Conservation (phyloP, 169 alveolate species). For the Miamiensis avidus region DNA sequence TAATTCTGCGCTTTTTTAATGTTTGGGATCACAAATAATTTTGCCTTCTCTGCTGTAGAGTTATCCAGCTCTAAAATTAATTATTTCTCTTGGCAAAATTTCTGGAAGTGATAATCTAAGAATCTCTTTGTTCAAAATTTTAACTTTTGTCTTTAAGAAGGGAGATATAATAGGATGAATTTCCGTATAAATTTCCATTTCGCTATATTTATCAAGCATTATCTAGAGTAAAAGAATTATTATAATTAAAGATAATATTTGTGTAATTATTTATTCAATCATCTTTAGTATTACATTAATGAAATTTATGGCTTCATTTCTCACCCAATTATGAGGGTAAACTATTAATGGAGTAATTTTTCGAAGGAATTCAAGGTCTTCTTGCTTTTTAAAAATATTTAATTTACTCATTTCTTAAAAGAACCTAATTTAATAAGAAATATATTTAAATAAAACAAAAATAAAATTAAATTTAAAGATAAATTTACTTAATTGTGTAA, state of each 20-base stretch:
- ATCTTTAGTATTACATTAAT: neutral
- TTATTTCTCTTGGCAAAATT: neutral
- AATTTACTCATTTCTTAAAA: neutral
- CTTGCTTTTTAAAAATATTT: neutral
- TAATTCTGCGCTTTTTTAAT: no score
- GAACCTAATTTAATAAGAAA: neutral
- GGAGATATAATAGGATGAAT: slow-evolving; percentile 4
- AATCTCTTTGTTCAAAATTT: slow-evolving; percentile 1
- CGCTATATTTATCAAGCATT: neutral
- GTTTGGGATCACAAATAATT: no score
- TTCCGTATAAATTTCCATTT: neutral
- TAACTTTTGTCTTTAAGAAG: slow-evolving; percentile 5
- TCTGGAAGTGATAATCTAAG: neutral
- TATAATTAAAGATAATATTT: no score
- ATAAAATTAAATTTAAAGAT: neutral
- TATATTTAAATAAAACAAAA: no score
- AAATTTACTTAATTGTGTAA: neutral
- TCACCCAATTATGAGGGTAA: slow-evolving; percentile 22
- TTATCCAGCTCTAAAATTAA: neutral
- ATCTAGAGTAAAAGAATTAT: neutral
- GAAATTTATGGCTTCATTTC: slow-evolving; percentile 3
- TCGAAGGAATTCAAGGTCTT: neutral
- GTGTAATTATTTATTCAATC: no score
- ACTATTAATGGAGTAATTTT: slow-evolving; percentile 1
- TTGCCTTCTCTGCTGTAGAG: no score